Conservation (phyloP, 345 rosid species). For the Jatropha curcas region DNA sequence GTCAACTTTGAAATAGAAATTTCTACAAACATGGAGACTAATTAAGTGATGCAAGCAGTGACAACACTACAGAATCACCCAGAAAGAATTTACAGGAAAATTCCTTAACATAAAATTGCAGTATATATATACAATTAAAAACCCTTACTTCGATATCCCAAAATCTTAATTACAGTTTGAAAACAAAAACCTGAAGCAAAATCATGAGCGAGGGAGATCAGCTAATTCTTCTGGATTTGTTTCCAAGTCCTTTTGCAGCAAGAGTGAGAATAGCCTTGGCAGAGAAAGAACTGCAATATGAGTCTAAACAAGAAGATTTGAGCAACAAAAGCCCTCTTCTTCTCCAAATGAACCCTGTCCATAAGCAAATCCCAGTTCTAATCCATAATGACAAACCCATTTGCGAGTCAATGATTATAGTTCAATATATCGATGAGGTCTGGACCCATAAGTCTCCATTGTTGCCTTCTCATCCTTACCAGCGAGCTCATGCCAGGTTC, state of each 20-base stretch:
- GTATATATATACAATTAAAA: no score
- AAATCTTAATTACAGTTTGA: no score
- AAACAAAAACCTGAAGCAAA: no score
- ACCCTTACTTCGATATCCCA: no score
- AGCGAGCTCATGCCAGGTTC: constrained; percentile 13
- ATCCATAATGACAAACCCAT: constrained; percentile 17
- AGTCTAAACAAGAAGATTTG: constrained; percentile 7
- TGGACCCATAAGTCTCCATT: constrained; percentile 13
- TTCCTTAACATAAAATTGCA: no score
- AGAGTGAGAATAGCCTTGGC: constrained; percentile 18
- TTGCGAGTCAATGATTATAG: constrained; percentile 15
- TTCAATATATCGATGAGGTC: constrained; percentile 16
- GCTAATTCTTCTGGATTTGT: neutral
- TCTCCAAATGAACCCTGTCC: constrained; percentile 11
- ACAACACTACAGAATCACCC: no score
- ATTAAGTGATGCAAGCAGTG: no score
- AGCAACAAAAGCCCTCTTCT: constrained; percentile 1
- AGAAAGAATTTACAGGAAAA: no score
- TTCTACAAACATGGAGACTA: no score
- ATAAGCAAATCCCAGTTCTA: constrained; percentile 14
- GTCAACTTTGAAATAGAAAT: no score
- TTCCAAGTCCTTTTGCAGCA: constrained; percentile 9
- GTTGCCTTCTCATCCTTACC: constrained; percentile 16
- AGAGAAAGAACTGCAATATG: constrained; percentile 12
- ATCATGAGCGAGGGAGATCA: no score